phyloP scores from a whole-genome alignment of 2,329 filamentous ascomycete species.

The Microsporum ferrugineum region DNA sequence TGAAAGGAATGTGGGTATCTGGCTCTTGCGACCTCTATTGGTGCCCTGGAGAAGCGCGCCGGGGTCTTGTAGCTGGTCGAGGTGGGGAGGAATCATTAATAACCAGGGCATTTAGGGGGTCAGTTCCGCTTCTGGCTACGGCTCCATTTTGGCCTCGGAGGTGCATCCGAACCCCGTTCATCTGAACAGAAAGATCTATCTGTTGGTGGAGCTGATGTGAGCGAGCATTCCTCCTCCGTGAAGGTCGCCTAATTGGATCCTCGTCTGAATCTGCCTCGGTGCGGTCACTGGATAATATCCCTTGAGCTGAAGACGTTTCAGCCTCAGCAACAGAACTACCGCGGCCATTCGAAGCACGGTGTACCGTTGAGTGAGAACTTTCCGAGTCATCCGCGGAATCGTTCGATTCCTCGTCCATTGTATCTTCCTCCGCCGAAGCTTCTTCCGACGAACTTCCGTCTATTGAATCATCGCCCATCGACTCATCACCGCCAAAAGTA shows the following conservation, averaged over 20 bases:
- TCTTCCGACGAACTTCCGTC: neutral
- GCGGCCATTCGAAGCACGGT: neutral
- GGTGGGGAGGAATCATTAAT: neutral
- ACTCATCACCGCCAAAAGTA: neutral
- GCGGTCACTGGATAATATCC: neutral
- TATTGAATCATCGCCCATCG: neutral
- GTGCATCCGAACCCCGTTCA: neutral
- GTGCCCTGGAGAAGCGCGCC: neutral
- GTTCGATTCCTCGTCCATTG: neutral
- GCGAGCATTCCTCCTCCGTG: neutral
- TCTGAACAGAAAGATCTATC: neutral
- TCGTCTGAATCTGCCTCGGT: slow-evolving; percentile 9
- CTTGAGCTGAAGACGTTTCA: neutral
- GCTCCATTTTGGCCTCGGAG: neutral
- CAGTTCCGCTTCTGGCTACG: neutral
- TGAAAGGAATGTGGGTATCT: neutral
- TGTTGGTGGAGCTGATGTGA: neutral
- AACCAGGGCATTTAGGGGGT: neutral
- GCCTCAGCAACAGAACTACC: neutral
- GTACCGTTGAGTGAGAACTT: neutral
- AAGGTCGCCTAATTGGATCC: slow-evolving; percentile 7
- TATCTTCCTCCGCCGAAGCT: neutral
- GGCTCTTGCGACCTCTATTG: neutral
- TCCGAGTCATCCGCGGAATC: neutral
- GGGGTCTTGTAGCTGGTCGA: neutral